Evolutionary conservation across 179 eudicot genomes (phyloP).

Genomic region (Nepenthes alata): DNA sequence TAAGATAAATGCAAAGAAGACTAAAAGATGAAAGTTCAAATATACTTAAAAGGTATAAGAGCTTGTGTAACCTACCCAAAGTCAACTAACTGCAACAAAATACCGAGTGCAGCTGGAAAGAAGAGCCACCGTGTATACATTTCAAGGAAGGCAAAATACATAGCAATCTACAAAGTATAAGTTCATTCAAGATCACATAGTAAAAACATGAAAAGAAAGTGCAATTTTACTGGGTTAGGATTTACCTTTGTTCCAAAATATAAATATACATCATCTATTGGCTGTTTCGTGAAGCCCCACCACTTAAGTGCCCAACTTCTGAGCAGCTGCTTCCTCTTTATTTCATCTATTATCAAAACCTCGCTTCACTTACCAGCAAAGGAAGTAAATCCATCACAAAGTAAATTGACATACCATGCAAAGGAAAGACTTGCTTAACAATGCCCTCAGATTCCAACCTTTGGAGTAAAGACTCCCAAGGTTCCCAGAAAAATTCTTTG

Average conservation of each 20-base stretch:
- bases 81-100: slow-evolving; percentile 49
- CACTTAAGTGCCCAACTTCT: slow-evolving; percentile 81
- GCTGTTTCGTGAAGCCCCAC: slow-evolving; percentile 66
- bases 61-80: slow-evolving; percentile 49
- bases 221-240: not conserved
- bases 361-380: slow-evolving; percentile 2
- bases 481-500: slow-evolving; percentile 47
- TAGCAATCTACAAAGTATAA: slow-evolving; percentile 49
- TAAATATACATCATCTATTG: slow-evolving; percentile 71
- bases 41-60: not conserved
- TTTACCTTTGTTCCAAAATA: slow-evolving; percentile 80
- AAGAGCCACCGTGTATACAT: slow-evolving; percentile 86
- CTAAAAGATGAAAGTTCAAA: not conserved
- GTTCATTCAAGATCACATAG: not conserved
- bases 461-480: slow-evolving; percentile 53
- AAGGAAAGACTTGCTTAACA: slow-evolving; percentile 66
- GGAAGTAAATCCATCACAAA: not conserved
- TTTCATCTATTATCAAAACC: slow-evolving; percentile 51
- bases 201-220: not conserved
- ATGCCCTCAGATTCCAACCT: slow-evolving; percentile 46
- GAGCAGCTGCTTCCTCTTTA: slow-evolving; percentile 54
- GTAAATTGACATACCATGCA: slow-evolving; percentile 54
- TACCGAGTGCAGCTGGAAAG: slow-evolving; percentile 72
- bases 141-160: slow-evolving; percentile 86
- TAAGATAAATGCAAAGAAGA: slow-evolving; percentile 4